These are phyloP conservation scores for Pichia sorboxylosa DNA, from an alignment of 1,139 yeast genomes.

Conservation along the genomic window DNA sequence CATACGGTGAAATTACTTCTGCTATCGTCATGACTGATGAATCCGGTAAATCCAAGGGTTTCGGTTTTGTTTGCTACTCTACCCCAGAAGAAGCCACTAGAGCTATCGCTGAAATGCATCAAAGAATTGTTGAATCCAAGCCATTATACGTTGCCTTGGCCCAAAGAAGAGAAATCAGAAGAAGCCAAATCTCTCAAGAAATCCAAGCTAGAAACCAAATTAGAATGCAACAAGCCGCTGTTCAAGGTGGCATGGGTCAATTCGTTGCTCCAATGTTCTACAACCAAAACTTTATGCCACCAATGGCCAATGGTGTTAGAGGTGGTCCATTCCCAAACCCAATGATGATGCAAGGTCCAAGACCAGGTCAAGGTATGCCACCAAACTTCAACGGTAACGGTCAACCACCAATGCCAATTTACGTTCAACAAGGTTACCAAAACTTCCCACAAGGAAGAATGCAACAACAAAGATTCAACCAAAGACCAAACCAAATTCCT, in stretches of 20 bases:
- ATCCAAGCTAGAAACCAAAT: slow-evolving; percentile 96
- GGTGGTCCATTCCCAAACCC: slow-evolving; percentile 82
- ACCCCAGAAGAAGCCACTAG: slow-evolving; percentile 98
- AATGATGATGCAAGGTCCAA: slow-evolving; percentile 61
- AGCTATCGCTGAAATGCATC: slow-evolving; percentile 98
- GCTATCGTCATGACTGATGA: slow-evolving; percentile 97
- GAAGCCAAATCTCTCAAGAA: slow-evolving; percentile 95
- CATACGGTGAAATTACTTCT: slow-evolving; percentile 90
- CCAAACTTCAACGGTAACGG: slow-evolving; percentile 76
- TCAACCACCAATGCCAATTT: slow-evolving; percentile 67
- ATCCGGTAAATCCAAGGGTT: slow-evolving; percentile 90
- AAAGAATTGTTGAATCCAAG: slow-evolving; percentile 89
- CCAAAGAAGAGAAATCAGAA: slow-evolving; percentile 97
- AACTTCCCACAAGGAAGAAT: slow-evolving; percentile 37
- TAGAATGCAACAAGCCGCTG: slow-evolving; percentile 91
- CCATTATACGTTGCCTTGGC: slow-evolving; percentile 98
- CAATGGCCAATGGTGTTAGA: slow-evolving; percentile 70
- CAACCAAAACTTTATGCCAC: slow-evolving; percentile 60
- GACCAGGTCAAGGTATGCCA: slow-evolving; percentile 50
- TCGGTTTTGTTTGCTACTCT: slow-evolving; percentile 97
- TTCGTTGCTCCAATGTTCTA: slow-evolving; percentile 93
- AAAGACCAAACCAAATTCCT: slow-evolving; percentile 23
- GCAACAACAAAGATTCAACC: slow-evolving; percentile 33
- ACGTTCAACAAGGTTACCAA: slow-evolving; percentile 72
- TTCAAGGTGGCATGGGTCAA: slow-evolving; percentile 83